These are phyloP conservation scores for Colletotrichum liriopes DNA, from an alignment of 2,329 filamentous ascomycete genomes.

Conservation along the genomic window DNA sequence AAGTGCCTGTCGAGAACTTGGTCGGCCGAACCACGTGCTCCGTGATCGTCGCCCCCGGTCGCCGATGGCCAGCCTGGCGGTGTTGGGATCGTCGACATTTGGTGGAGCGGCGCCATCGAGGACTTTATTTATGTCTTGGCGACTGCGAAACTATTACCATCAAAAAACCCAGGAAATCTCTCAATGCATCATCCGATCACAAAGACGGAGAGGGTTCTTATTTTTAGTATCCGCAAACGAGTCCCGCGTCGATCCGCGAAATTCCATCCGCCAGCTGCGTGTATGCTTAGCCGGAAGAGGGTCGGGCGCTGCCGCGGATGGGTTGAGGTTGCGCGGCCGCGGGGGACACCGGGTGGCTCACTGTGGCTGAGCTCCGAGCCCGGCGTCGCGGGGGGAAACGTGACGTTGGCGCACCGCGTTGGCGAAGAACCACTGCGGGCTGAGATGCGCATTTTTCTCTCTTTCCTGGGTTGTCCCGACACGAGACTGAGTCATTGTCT, in stretches of 20 bases:
- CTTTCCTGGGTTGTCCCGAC: not conserved
- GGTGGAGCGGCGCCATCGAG: not conserved
- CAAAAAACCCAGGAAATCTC: not conserved
- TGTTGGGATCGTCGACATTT: not conserved
- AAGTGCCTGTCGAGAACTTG: not conserved
- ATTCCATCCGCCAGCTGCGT: not conserved
- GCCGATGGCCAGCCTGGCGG: not conserved
- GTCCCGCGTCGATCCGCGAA: no score
- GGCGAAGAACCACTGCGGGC: not conserved
- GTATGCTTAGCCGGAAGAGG: not conserved
- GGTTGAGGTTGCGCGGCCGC: slow-evolving; percentile 2
- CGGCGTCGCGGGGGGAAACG: no score
- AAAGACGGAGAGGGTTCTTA: not conserved
- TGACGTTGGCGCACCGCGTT: not conserved
- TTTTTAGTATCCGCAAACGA: no score
- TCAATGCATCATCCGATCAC: not conserved
- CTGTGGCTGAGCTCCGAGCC: not conserved
- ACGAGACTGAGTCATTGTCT: not conserved
- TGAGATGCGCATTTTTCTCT: not conserved
- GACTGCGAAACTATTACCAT: not conserved
- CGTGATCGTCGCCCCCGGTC: not conserved
- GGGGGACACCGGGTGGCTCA: not conserved
- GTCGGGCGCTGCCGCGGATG: not conserved
- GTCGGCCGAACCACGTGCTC: not conserved
- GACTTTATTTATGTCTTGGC: not conserved